These are phyloP conservation scores for Pseudozyma flocculosa DNA, from an alignment of 1,284 basidiomycete species.

Conservation along the genomic window DNA sequence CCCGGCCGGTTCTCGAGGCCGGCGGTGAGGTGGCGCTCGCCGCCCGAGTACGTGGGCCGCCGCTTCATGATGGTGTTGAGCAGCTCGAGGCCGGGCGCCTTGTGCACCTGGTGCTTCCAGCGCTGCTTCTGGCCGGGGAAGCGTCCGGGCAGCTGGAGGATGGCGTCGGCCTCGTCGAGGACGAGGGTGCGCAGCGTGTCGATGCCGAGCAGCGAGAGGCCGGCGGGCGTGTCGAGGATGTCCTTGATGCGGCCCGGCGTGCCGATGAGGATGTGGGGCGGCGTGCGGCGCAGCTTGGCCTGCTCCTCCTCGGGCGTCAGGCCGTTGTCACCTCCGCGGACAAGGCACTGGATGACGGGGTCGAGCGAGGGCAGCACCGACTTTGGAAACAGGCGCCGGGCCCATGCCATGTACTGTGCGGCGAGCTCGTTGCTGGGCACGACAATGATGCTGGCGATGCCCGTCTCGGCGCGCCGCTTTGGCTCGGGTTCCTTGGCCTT, in stretches of 20 bases:
- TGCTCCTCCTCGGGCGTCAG: slow-evolving; percentile 28
- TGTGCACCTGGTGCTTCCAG: slow-evolving; percentile 51
- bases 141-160: slow-evolving; percentile 51
- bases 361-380: slow-evolving; percentile 27
- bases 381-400: slow-evolving; percentile 34
- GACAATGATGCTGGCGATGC: slow-evolving; percentile 45
- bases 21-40: slow-evolving; percentile 33
- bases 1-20: slow-evolving; percentile 46
- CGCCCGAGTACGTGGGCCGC: slow-evolving; percentile 47
- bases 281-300: slow-evolving; percentile 24
- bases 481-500: not conserved
- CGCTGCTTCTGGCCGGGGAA: slow-evolving; percentile 49
- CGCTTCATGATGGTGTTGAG: slow-evolving; percentile 46
- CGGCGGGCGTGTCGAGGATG: slow-evolving; percentile 34
- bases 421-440: slow-evolving; percentile 56
- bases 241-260: slow-evolving; percentile 51
- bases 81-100: slow-evolving; percentile 43
- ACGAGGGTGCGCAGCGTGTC: slow-evolving; percentile 45
- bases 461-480: slow-evolving; percentile 6
- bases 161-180: slow-evolving; percentile 53
- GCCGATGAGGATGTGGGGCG: slow-evolving; percentile 52
- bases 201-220: slow-evolving; percentile 41
- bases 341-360: slow-evolving; percentile 44
- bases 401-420: slow-evolving; percentile 49
- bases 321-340: slow-evolving; percentile 31